phyloP scores from a whole-genome alignment of 331 rosid genomes.

The Pyracantha coccinea region DNA sequence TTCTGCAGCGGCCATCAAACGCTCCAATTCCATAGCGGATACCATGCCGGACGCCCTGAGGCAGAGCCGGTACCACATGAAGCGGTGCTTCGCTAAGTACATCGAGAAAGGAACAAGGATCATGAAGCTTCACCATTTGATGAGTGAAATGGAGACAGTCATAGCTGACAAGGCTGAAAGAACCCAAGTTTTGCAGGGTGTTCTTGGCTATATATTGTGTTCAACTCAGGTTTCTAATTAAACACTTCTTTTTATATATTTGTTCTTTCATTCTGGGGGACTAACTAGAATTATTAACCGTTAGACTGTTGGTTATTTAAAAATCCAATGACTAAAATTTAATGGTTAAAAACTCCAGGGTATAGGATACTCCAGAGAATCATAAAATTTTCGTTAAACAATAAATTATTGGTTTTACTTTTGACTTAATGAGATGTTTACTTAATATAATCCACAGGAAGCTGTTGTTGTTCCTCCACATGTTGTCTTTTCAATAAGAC shows the following conservation, averaged over 20 bases:
- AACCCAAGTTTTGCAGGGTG: constrained; percentile 51
- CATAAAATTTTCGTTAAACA: background rate
- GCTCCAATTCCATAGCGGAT: constrained; percentile 45
- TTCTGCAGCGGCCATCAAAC: constrained; percentile 30
- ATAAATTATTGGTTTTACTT: background rate
- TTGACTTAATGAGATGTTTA: background rate
- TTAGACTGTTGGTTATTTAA: no score
- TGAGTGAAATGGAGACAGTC: constrained; percentile 59
- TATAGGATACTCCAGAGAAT: background rate
- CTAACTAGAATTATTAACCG: no score
- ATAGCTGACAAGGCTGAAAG: constrained; percentile 56
- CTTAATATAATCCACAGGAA: constrained; percentile 35
- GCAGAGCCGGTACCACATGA: constrained; percentile 73
- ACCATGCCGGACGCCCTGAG: constrained; percentile 72
- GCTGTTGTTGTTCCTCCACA: constrained; percentile 71
- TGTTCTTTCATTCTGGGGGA: background rate
- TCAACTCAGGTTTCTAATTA: constrained; percentile 58
- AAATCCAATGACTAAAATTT: background rate
- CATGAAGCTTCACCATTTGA: constrained; percentile 56
- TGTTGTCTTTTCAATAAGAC: constrained; percentile 74
- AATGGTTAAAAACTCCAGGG: no score
- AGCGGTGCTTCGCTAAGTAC: constrained; percentile 72
- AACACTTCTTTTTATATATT: no score
- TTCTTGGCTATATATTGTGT: constrained; percentile 52
- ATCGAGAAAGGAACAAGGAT: constrained; percentile 64